Evolutionary conservation across 2,329 filamentous ascomycete species (phyloP), one percentile per base, ranked within the genome.

Genomic region (Didymella arachidicola): DNA sequence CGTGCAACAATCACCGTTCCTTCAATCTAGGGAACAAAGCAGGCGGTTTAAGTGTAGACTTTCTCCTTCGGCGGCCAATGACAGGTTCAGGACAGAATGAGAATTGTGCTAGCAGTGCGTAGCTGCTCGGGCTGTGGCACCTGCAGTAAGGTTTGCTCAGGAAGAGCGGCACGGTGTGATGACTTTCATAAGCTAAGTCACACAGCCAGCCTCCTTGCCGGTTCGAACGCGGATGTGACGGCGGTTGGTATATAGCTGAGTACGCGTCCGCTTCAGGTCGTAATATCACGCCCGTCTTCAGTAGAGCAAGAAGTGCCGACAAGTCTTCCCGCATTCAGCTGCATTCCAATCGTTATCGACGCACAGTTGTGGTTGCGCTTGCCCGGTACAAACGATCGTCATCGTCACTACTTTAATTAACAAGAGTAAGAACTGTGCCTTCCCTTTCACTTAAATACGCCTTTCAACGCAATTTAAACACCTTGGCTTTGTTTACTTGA

Each of bases 1-100:
- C 46, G n/a, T 53, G 49, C 49, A 45, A 58, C 56, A 10, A 53
- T 39, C 38, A 12, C 44, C 49, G 45, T 45, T 25, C 56, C 50
- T 53, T 50, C 49, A 58, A 58, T 58, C 49, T 53, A 53, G 56
- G 44, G 38, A 53, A 53, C 50, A 53, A 44, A 53, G 49, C 45
- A 43, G 47, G 50, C 39, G 50, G 56, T 53, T 54, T 59, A 44
- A 41, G 27, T 46, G 56, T 38, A 49, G 32, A 45, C 32, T 50
- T 45, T 50, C 16, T 30, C 30, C 4, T 53, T 44, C n/a, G 18
- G 39, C 32, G 39, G 22, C 56, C 56, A 59, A 54, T 59, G 26
- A 8, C 45, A 59, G 39, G 50, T 39, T 59, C 32, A 41, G 45
- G 50, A 50, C 12, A 42, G 39, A 44, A 42, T 18, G 19, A 46